phyloP scores from a whole-genome alignment of 768 basidiomycete genomes.

The Coprinopsis sp. region DNA sequence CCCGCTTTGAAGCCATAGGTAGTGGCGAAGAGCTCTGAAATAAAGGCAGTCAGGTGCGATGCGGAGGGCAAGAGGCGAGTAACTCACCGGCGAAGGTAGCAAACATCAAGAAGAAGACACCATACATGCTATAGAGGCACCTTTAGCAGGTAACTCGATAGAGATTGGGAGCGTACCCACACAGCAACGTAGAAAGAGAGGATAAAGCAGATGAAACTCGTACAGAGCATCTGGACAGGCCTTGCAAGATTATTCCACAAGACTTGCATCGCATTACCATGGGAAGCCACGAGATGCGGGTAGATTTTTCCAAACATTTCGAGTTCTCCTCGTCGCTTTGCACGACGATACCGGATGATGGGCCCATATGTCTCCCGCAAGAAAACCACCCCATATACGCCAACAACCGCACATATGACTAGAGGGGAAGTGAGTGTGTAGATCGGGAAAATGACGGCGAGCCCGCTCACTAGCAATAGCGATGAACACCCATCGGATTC shows the following conservation, averaged over 20 bases:
- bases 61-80: constrained; percentile 12
- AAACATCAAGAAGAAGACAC: constrained; percentile 72
- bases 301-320: constrained; percentile 36
- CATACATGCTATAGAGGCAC: constrained; percentile 13
- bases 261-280: constrained; percentile 27
- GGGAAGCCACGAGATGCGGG: constrained; percentile 22
- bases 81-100: constrained; percentile 64
- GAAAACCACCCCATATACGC: constrained; percentile 51
- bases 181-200: constrained; percentile 63
- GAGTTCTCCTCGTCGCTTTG: constrained; percentile 31
- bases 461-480: constrained; percentile 35
- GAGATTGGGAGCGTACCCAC: constrained; percentile 30
- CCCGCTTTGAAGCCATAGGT: constrained; percentile 52
- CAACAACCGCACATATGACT: constrained; percentile 42
- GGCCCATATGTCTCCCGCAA: constrained; percentile 74
- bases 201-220: constrained; percentile 60
- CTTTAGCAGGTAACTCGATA: neutral
- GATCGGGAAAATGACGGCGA: neutral
- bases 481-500: constrained; percentile 31
- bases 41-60: neutral
- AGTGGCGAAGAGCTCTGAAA: constrained; percentile 39
- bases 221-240: constrained; percentile 48
- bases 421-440: constrained; percentile 30
- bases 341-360: constrained; percentile 49
- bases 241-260: constrained; percentile 54